Percentiles rank a stretch among this genome's conserved stretches.
phyloP scores from a whole-genome alignment of 352 stramenopile genomes.

The Phytophthora agathidicida region DNA sequence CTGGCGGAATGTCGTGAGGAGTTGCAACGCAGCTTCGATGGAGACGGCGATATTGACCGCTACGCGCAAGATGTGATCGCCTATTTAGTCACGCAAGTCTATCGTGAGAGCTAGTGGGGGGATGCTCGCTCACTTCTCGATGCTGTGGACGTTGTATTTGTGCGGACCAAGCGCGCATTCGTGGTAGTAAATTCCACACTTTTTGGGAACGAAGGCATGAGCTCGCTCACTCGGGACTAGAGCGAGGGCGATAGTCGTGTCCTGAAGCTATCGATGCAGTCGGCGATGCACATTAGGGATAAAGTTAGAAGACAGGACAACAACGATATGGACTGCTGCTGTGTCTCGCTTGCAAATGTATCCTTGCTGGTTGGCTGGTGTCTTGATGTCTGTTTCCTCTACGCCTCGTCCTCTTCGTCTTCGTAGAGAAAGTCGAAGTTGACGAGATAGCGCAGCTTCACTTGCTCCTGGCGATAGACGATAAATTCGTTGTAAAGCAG shows the following conservation, averaged over 20 bases:
- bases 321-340: constrained; percentile 31
- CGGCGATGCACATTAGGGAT: constrained; percentile 42
- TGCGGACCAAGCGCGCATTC: constrained; percentile 19
- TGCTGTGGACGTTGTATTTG: constrained; percentile 31
- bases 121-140: constrained; percentile 17
- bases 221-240: constrained; percentile 14
- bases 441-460: constrained; percentile 69
- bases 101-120: constrained; percentile 69
- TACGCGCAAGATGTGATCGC: constrained; percentile 89
- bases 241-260: constrained; percentile 21
- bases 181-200: constrained; percentile 13
- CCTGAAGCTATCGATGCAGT: constrained; percentile 31
- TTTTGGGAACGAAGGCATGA: constrained; percentile 27
- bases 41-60: constrained; percentile 81
- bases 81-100: constrained; percentile 88
- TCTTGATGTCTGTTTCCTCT: constrained; percentile 3
- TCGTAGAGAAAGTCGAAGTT: constrained; percentile 57
- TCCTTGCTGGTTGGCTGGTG: background rate
- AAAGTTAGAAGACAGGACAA: constrained; percentile 50
- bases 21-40: constrained; percentile 76
- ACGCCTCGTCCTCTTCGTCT: constrained; percentile 19
- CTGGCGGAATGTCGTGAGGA: constrained; percentile 71
- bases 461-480: constrained; percentile 74
- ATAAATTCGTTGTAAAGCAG: constrained; percentile 83
- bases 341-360: constrained; percentile 17